Evolutionary conservation across 495 filamentous ascomycete species (phyloP).

Genomic region (Trichoderma asperelloides): DNA sequence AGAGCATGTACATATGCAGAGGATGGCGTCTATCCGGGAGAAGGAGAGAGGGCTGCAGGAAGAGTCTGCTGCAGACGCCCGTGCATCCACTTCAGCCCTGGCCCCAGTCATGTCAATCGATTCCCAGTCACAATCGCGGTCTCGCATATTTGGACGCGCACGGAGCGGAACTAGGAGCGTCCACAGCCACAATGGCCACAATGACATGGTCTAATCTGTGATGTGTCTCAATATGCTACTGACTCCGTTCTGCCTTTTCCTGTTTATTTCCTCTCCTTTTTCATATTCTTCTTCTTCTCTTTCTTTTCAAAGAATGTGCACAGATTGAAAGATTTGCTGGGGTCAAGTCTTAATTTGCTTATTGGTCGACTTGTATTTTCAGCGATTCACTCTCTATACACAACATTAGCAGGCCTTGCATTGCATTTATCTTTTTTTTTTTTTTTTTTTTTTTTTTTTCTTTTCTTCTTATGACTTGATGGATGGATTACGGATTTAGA

Average conservation of each 20-base stretch:
- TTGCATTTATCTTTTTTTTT: neutral
- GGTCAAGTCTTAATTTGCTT: neutral
- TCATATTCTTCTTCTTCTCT: neutral
- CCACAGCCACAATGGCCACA: neutral
- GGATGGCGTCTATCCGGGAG: constrained; percentile 10
- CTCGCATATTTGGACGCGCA: constrained; percentile 4
- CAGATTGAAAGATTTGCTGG: neutral
- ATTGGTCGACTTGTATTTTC: neutral
- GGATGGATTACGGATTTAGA: neutral
- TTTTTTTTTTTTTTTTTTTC: neutral
- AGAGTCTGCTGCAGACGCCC: neutral
- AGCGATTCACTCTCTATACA: neutral
- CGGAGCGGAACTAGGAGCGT: neutral
- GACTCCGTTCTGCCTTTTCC: neutral
- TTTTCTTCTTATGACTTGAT: neutral
- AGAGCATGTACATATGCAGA: constrained; percentile 2
- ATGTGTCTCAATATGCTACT: neutral
- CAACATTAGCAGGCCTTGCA: neutral
- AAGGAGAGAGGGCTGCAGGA: constrained; percentile 3
- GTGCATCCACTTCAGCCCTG: neutral
- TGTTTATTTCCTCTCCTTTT: neutral
- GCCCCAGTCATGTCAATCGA: constrained; percentile 1
- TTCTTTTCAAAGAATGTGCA: neutral
- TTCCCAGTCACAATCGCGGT: constrained; percentile 6
- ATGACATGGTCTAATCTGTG: neutral